Conservation (phyloP, 805 yeast species). For the Ogataea saltuana region DNA sequence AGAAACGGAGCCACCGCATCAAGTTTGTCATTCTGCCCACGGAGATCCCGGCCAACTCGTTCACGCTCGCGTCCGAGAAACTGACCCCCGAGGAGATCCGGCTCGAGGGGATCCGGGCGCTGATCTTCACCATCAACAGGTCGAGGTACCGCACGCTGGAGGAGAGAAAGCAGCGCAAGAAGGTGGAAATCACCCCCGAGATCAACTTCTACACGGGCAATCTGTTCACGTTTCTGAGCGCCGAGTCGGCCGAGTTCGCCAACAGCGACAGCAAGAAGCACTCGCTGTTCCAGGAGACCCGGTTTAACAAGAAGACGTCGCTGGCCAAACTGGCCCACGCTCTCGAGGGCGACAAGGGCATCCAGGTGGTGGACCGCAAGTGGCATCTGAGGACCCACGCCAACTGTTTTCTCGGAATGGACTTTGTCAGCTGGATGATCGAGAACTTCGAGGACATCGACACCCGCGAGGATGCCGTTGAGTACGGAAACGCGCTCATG, state of each 20-base stretch:
- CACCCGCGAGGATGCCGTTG: conserved; percentile 79
- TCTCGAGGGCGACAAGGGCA: conserved; percentile 64
- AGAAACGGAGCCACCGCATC: conserved; percentile 59
- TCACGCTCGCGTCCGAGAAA: conserved; percentile 50
- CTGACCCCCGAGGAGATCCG: conserved; percentile 83
- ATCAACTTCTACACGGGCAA: conserved; percentile 87
- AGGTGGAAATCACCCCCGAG: conserved; percentile 64
- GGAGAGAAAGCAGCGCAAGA: conserved; percentile 39
- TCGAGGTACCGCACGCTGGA: conserved; percentile 49
- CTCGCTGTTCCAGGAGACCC: conserved; percentile 27
- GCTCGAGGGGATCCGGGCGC: conserved; percentile 81
- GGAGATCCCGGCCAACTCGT: conserved; percentile 59
- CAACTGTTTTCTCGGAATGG: conserved; percentile 82
- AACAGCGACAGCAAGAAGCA: conserved; percentile 19
- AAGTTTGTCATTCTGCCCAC: conserved; percentile 86
- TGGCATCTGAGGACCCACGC: conserved; percentile 88
- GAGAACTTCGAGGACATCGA: conserved; percentile 78
- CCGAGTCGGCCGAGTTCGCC: conserved; percentile 26
- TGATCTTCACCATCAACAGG: conserved; percentile 63
- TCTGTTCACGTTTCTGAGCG: conserved; percentile 62
- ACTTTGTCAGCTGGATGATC: conserved; percentile 81
- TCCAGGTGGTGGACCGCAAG: conserved; percentile 70
- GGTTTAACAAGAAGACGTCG: conserved; percentile 51
- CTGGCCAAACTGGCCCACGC: conserved; percentile 58
- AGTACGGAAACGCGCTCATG: conserved; percentile 79